Evolutionary conservation across 345 rosid genomes (phyloP).

Genomic region (Capsella bursapastoris): DNA sequence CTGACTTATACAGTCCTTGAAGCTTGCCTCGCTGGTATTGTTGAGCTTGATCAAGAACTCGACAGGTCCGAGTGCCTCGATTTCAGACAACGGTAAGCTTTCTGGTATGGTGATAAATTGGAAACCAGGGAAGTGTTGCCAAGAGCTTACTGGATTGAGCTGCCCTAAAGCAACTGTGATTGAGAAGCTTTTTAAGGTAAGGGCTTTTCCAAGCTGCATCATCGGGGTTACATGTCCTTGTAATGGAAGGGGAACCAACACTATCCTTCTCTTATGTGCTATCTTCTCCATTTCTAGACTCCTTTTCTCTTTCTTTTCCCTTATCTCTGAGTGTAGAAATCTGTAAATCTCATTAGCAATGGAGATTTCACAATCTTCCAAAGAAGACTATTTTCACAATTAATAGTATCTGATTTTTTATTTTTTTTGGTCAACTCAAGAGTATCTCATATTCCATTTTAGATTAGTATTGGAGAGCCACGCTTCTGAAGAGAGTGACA

Average conservation of each 20-base stretch:
- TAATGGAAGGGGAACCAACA: constrained; percentile 55
- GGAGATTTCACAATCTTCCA: neutral
- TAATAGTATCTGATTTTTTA: too few relatives aligned
- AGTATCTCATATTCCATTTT: too few relatives aligned
- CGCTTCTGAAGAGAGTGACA: too few relatives aligned
- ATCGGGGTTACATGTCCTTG: constrained; percentile 71
- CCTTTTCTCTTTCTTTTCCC: neutral
- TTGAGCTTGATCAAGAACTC: constrained; percentile 45
- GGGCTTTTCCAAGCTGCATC: constrained; percentile 60
- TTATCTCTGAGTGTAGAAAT: neutral
- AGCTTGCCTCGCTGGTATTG: constrained; percentile 42
- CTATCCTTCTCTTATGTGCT: constrained; percentile 26
- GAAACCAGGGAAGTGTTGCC: constrained; percentile 36
- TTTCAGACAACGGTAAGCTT: constrained; percentile 31
- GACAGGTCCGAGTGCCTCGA: constrained; percentile 3
- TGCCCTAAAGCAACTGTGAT: constrained; percentile 51
- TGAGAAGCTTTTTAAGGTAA: constrained; percentile 57
- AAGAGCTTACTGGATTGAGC: constrained; percentile 39
- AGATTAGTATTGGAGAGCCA: too few relatives aligned
- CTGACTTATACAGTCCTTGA: constrained; percentile 29
- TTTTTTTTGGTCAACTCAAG: too few relatives aligned
- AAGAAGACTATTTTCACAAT: too few relatives aligned
- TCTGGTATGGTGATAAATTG: constrained; percentile 49
- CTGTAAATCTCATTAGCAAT: neutral
- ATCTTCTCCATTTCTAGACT: constrained; percentile 14